Conservation (phyloP, 176 grass and related monocot species). For the Eragrostis nindensis region DNA sequence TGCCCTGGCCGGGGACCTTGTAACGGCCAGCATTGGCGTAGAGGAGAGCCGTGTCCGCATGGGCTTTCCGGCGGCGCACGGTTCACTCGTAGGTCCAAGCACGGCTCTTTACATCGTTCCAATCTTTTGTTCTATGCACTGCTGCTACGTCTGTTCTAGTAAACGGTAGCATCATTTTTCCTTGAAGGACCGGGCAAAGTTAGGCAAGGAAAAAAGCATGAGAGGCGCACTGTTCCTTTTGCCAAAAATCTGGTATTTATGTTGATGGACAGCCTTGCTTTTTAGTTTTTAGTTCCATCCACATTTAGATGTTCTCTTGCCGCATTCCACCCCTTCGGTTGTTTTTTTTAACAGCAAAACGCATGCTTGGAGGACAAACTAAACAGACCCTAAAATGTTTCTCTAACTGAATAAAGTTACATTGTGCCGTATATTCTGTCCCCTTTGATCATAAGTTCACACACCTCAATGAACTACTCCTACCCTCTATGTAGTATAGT, state of each 20-base stretch:
- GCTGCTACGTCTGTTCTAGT: background rate
- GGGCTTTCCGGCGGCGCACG: background rate
- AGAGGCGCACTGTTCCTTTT: background rate
- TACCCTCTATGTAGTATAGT: background rate
- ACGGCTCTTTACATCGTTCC: conserved; percentile 25
- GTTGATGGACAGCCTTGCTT: background rate
- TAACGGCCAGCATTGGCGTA: conserved; percentile 1
- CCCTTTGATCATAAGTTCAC: no score
- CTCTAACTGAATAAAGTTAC: no score
- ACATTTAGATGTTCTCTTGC: no score
- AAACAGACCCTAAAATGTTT: no score
- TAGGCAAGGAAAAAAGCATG: background rate
- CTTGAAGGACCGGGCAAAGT: background rate
- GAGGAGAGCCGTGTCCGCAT: background rate
- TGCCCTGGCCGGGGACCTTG: background rate
- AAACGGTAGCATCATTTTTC: background rate
- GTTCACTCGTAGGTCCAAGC: conserved; percentile 38
- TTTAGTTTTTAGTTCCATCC: background rate
- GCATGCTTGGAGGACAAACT: no score
- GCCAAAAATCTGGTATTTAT: background rate
- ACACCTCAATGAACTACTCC: background rate
- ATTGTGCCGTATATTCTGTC: no score
- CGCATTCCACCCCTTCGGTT: no score
- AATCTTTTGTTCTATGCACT: no score
- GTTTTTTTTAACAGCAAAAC: no score